Evolutionary conservation across 768 basidiomycete genomes (phyloP).

Genomic region (Gymnopilus junonius): DNA sequence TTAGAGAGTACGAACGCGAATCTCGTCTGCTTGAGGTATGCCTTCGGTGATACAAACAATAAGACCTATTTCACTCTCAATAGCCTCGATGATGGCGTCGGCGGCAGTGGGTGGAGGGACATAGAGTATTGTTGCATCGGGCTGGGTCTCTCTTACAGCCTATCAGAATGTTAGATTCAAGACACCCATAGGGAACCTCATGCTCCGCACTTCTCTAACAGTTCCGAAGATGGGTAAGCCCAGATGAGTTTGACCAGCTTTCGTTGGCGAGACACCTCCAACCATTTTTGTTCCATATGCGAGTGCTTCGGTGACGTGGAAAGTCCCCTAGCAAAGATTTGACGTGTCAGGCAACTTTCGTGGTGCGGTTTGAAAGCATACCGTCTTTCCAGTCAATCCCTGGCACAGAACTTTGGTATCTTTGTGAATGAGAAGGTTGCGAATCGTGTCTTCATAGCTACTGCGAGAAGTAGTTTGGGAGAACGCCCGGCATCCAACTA

Average conservation of each 20-base stretch:
- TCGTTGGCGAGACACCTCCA: slow-evolving; percentile 95
- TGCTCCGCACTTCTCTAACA: slow-evolving; percentile 77
- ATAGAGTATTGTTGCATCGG: slow-evolving; percentile 96
- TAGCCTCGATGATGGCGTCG: slow-evolving; percentile 98
- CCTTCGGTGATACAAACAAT: slow-evolving; percentile 99
- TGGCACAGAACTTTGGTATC: slow-evolving; percentile 95
- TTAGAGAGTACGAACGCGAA: slow-evolving; percentile 67
- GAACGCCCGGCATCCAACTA: slow-evolving; percentile 80
- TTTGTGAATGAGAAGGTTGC: slow-evolving; percentile 90
- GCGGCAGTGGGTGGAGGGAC: slow-evolving; percentile 97
- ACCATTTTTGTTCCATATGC: slow-evolving; percentile 98
- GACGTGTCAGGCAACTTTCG: neutral
- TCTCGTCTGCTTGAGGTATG: slow-evolving; percentile 97
- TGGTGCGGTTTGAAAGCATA: slow-evolving; percentile 36
- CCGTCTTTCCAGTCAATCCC: slow-evolving; percentile 95
- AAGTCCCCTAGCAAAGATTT: slow-evolving; percentile 74
- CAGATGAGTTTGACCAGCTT: slow-evolving; percentile 94
- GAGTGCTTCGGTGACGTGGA: slow-evolving; percentile 93
- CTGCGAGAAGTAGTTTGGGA: slow-evolving; percentile 74
- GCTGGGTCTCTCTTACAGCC: slow-evolving; percentile 86
- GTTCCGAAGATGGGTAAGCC: slow-evolving; percentile 93
- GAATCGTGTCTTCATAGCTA: slow-evolving; percentile 87
- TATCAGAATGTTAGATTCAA: slow-evolving; percentile 31
- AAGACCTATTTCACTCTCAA: slow-evolving; percentile 95
- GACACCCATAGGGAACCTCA: neutral